phyloP scores from a whole-genome alignment of 2,329 filamentous ascomycete species.

The Dothistroma pini region DNA sequence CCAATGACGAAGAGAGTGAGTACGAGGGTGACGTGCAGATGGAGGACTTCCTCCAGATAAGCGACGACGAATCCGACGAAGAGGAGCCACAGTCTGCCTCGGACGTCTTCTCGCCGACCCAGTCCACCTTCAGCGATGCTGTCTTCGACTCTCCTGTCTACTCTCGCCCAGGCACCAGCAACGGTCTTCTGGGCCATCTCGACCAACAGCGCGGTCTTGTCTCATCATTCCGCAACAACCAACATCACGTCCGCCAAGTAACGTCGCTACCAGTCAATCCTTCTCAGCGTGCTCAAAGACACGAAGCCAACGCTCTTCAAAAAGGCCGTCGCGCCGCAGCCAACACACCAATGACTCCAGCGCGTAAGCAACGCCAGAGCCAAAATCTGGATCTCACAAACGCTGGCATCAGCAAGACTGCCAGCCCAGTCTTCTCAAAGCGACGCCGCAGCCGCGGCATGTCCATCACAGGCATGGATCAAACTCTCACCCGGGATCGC shows the following conservation, averaged over 20 bases:
- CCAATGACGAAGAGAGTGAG: conserved; percentile 18
- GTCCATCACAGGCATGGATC: conserved; percentile 17
- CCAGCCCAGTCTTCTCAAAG: conserved; percentile 20
- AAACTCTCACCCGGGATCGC: conserved; percentile 20
- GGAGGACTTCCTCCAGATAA: conserved; percentile 28
- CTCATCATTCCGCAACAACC: conserved; percentile 68
- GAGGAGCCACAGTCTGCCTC: conserved; percentile 45
- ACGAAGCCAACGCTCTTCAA: conserved; percentile 58
- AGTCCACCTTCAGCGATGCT: conserved; percentile 14
- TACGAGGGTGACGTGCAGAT: conserved; percentile 24
- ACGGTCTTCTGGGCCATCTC: conserved; percentile 61
- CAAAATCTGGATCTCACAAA: conserved; percentile 26
- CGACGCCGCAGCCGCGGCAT: conserved; percentile 23
- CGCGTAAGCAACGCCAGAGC: conserved; percentile 47
- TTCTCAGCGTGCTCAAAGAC: conserved; percentile 62
- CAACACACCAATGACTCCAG: conserved; percentile 64
- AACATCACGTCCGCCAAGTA: conserved; percentile 48
- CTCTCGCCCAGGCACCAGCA: conserved; percentile 2
- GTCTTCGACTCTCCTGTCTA: conserved; percentile 14
- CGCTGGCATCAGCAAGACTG: conserved; percentile 30
- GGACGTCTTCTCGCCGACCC: conserved; percentile 33
- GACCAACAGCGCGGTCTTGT: conserved; percentile 61
- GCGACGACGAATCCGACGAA: conserved; percentile 25
- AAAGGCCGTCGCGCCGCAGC: conserved; percentile 63
- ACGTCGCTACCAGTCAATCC: conserved; percentile 56